Percentiles rank a stretch among this genome's conserved stretches.
These are phyloP conservation scores for Aureobasidium sp. DNA, from an alignment of 2,329 filamentous ascomycete species.

Conservation along the genomic window DNA sequence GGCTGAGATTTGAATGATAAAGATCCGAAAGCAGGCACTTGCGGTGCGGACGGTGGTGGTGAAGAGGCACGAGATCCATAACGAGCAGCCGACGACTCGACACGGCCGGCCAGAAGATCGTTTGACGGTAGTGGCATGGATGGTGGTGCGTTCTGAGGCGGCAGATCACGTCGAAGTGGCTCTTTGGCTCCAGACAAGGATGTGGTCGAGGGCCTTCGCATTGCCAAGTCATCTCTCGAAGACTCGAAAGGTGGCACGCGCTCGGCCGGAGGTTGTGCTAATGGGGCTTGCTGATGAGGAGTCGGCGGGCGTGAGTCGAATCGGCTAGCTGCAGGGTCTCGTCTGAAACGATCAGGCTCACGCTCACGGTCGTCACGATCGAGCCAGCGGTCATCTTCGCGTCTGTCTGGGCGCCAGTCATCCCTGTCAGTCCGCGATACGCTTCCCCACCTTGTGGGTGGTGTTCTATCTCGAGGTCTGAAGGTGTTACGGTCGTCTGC, in stretches of 20 bases:
- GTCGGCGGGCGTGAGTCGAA: constrained; percentile 22
- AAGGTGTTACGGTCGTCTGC: constrained; percentile 49
- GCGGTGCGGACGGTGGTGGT: constrained; percentile 44
- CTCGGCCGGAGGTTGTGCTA: constrained; percentile 27
- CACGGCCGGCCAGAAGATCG: constrained; percentile 36
- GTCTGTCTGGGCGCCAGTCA: constrained; percentile 37
- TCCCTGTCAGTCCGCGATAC: constrained; percentile 29
- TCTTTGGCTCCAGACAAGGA: constrained; percentile 18
- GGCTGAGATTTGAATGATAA: constrained; percentile 18
- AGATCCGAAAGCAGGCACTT: constrained; percentile 48
- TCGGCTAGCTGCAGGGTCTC: constrained; percentile 22
- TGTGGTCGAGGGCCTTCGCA: constrained; percentile 15
- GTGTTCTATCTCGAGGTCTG: constrained; percentile 38
- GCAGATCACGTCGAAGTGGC: constrained; percentile 23
- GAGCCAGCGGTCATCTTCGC: constrained; percentile 33
- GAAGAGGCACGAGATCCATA: constrained; percentile 40
- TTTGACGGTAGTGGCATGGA: constrained; percentile 28
- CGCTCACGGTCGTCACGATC: constrained; percentile 31
- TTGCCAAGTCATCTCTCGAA: constrained; percentile 23
- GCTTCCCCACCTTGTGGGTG: constrained; percentile 46
- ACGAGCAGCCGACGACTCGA: constrained; percentile 37
- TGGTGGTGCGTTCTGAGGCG: background rate
- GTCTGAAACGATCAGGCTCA: constrained; percentile 29
- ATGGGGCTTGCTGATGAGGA: constrained; percentile 17
- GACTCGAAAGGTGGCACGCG: constrained; percentile 25